These are phyloP conservation scores for Boletus insuetus DNA, from an alignment of 768 basidiomycete genomes.

Conservation along the genomic window DNA sequence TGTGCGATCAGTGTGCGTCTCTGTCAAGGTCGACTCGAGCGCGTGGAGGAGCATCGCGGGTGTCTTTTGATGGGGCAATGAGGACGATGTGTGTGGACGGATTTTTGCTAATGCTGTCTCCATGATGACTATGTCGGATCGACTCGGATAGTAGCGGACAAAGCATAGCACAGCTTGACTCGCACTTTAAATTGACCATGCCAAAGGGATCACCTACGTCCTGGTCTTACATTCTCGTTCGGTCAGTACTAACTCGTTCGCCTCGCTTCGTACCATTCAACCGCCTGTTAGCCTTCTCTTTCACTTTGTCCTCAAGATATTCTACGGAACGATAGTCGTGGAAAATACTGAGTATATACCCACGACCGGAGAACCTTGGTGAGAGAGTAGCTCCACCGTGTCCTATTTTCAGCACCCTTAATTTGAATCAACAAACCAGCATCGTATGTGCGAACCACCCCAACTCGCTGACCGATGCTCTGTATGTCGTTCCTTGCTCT, in stretches of 20 bases:
- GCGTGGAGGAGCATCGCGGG: slow-evolving; percentile 84
- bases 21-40: slow-evolving; percentile 75
- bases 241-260: slow-evolving; percentile 38
- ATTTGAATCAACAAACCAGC: slow-evolving; percentile 37
- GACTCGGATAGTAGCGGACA: too few species aligned
- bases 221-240: slow-evolving; percentile 68
- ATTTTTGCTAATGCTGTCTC: slow-evolving; percentile 79
- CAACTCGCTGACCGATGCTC: slow-evolving; percentile 82
- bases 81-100: slow-evolving; percentile 78
- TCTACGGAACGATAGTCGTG: slow-evolving; percentile 86
- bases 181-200: slow-evolving; percentile 25
- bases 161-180: slow-evolving; percentile 4
- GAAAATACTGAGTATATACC: slow-evolving; percentile 76
- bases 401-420: neutral
- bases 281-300: slow-evolving; percentile 53
- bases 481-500: slow-evolving; percentile 46
- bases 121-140: slow-evolving; percentile 26
- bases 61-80: slow-evolving; percentile 82
- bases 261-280: slow-evolving; percentile 1
- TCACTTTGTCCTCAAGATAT: slow-evolving; percentile 83
- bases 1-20: slow-evolving; percentile 62
- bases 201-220: slow-evolving; percentile 42
- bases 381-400: slow-evolving; percentile 19
- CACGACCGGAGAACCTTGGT: slow-evolving; percentile 73
- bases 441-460: slow-evolving; percentile 86